These are phyloP conservation scores for Silene conica DNA, from an alignment of 148 eudicot genomes.

Conservation along the genomic window DNA sequence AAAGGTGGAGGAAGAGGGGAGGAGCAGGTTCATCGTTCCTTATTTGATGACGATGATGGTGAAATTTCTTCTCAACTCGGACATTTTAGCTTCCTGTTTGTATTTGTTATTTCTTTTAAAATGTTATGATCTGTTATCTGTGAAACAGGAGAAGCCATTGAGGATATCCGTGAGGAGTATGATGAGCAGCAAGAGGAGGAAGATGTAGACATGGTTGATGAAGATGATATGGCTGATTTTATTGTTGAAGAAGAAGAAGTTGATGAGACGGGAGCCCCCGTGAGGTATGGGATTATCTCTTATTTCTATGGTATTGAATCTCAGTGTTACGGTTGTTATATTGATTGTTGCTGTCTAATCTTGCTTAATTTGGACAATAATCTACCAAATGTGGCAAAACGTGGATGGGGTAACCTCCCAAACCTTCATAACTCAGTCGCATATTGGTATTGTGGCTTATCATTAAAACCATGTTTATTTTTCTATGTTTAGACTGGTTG, in stretches of 20 bases:
- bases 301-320: not conserved
- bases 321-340: not conserved
- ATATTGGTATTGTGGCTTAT: not conserved
- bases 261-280: conserved; percentile 63
- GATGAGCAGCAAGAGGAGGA: conserved; percentile 67
- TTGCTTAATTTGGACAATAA: not conserved
- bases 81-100: not conserved
- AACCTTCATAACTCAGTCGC: not conserved
- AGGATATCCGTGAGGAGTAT: conserved; percentile 76
- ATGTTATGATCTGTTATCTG: conserved; percentile 11
- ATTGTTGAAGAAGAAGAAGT: conserved; percentile 91
- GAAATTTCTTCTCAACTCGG: conserved; percentile 3
- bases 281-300: conserved; percentile 39
- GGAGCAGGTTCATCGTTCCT: conserved; percentile 56
- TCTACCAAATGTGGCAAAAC: not conserved
- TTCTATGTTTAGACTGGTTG: not conserved
- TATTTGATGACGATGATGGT: conserved; percentile 85
- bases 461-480: not conserved
- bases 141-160: conserved; percentile 50
- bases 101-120: not conserved
- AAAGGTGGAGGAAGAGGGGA: conserved; percentile 55
- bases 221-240: conserved; percentile 94
- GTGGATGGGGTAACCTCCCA: not conserved
- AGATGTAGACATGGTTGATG: conserved; percentile 54
- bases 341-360: not conserved